Conservation (phyloP, 2,329 filamentous ascomycete species). For the Fusarium sp. region DNA sequence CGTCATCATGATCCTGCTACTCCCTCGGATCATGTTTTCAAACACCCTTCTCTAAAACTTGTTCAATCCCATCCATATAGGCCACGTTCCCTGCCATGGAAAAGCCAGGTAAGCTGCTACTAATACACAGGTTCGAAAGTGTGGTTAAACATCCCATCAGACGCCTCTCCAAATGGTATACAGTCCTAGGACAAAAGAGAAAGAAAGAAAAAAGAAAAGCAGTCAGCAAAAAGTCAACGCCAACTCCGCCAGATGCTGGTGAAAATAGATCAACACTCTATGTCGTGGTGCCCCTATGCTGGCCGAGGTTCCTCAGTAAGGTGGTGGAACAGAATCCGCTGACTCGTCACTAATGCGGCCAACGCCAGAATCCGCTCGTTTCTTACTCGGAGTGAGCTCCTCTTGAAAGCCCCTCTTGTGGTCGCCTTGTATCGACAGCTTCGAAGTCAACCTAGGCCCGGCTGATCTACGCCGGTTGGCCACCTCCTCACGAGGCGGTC, state of each 20-base stretch:
- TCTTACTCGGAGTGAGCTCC: slow-evolving; percentile 42
- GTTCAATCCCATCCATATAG: slow-evolving; percentile 21
- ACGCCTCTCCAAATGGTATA: slow-evolving; percentile 43
- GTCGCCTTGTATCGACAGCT: slow-evolving; percentile 37
- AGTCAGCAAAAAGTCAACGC: slow-evolving; percentile 29
- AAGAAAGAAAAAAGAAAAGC: background rate
- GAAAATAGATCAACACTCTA: slow-evolving; percentile 20
- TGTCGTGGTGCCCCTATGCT: background rate
- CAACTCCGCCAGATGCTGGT: slow-evolving; percentile 40
- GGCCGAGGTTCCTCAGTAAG: slow-evolving; percentile 5
- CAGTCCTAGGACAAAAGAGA: slow-evolving; percentile 8
- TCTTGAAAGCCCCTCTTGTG: slow-evolving; percentile 32
- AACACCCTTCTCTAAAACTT: background rate
- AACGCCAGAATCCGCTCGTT: slow-evolving; percentile 50
- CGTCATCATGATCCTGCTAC: slow-evolving; percentile 10
- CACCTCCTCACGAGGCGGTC: slow-evolving; percentile 43
- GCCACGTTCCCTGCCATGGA: slow-evolving; percentile 21
- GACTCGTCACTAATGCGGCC: slow-evolving; percentile 48
- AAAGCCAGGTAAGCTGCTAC: slow-evolving; percentile 37
- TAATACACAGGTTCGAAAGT: slow-evolving; percentile 35
- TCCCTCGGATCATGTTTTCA: slow-evolving; percentile 12
- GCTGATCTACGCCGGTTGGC: slow-evolving; percentile 47
- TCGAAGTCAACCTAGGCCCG: slow-evolving; percentile 40
- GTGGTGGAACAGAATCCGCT: slow-evolving; percentile 28
- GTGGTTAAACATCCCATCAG: slow-evolving; percentile 17